Percentiles rank a stretch among this genome's conserved stretches.
Conservation (phyloP, 352 stramenopile genomes). For the Globisporangium middletonii region DNA sequence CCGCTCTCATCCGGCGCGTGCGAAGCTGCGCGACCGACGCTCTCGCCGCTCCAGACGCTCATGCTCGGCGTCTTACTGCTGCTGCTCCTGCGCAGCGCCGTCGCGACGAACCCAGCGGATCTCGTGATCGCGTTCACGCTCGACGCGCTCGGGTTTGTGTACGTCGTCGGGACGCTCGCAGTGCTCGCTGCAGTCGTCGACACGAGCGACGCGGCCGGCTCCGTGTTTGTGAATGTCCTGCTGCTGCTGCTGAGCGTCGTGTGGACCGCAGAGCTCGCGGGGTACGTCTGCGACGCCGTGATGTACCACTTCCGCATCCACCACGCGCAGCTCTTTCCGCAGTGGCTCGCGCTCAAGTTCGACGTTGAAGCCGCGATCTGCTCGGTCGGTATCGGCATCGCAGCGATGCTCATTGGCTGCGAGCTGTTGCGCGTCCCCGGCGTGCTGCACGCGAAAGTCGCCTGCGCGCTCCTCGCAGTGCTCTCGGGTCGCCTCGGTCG, state of each 20-base stretch:
- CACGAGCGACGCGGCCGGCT: slow-evolving; percentile 19
- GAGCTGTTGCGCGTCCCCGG: slow-evolving; percentile 22
- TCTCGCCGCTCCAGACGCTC: slow-evolving; percentile 33
- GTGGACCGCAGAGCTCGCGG: slow-evolving; percentile 38
- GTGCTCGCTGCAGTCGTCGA: slow-evolving; percentile 40
- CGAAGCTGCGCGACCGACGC: slow-evolving; percentile 12
- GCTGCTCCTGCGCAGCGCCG: slow-evolving; percentile 22
- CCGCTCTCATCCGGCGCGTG: slow-evolving; percentile 15
- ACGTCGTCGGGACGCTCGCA: slow-evolving; percentile 26
- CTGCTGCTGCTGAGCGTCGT: slow-evolving; percentile 36
- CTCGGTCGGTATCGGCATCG: slow-evolving; percentile 28
- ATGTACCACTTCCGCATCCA: slow-evolving; percentile 48
- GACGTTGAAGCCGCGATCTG: slow-evolving; percentile 40
- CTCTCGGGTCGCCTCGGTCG: slow-evolving; percentile 88
- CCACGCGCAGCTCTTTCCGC: slow-evolving; percentile 35
- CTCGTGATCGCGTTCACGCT: slow-evolving; percentile 29
- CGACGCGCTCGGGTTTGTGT: slow-evolving; percentile 33
- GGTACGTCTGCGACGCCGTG: slow-evolving; percentile 40
- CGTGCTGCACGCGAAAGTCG: slow-evolving; percentile 3
- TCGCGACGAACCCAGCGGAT: slow-evolving; percentile 22
- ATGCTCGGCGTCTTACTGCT: slow-evolving; percentile 23
- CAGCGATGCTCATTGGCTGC: slow-evolving; percentile 29
- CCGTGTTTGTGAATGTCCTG: slow-evolving; percentile 31
- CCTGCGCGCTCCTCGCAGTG: slow-evolving; percentile 17
- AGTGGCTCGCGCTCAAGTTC: slow-evolving; percentile 34